A percentile compares a stretch with the other conserved stretches of the same genome.
Evolutionary conservation across 441 rosid species (phyloP).

Genomic region (Melastoma candidum): DNA sequence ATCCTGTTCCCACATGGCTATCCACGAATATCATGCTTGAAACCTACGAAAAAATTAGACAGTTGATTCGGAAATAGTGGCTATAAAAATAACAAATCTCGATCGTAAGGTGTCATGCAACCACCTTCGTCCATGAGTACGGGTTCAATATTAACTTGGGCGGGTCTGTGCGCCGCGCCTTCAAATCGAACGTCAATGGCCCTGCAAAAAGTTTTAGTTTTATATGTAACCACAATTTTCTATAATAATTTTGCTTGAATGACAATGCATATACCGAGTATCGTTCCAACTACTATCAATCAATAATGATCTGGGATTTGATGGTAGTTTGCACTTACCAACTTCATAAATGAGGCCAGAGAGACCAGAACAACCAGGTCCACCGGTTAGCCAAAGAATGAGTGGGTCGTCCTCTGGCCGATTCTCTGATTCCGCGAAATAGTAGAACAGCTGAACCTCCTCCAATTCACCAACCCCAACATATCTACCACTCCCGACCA

Average conservation of each 20-base stretch:
- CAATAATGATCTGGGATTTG: too few relatives aligned
- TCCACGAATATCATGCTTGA: conserved; percentile 12
- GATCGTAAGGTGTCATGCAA: too few relatives aligned
- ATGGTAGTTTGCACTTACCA: background rate
- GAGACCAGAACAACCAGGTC: background rate
- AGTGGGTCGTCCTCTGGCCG: background rate
- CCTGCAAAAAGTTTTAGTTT: too few relatives aligned
- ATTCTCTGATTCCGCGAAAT: background rate
- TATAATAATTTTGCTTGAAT: too few relatives aligned
- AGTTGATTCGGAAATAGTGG: too few relatives aligned
- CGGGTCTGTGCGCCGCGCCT: too few relatives aligned
- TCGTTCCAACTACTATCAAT: too few relatives aligned
- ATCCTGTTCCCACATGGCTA: conserved; percentile 15
- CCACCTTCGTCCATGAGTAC: conserved; percentile 27
- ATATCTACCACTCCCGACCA: background rate
- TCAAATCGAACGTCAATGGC: too few relatives aligned
- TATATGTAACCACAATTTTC: too few relatives aligned
- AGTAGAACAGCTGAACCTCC: background rate
- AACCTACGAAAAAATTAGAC: background rate
- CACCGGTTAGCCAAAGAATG: background rate
- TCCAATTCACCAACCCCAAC: background rate
- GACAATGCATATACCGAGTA: too few relatives aligned
- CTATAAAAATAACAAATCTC: background rate
- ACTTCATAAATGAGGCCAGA: background rate
- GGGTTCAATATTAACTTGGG: conserved; percentile 12